Conservation (phyloP, 208 protist genomes). For the Acanthamoeba triangularis region DNA sequence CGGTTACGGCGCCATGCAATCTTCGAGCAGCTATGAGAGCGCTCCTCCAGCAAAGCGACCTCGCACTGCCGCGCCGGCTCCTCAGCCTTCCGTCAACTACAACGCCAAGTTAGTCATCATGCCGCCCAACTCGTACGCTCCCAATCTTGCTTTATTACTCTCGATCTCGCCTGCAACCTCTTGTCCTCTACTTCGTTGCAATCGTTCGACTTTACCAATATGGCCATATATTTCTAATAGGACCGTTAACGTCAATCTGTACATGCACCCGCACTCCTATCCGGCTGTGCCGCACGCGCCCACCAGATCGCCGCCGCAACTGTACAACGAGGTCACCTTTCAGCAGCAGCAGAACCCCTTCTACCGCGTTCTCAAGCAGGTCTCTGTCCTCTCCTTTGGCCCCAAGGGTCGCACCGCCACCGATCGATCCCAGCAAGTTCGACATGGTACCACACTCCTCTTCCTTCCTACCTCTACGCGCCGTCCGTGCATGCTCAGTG, state of each 20-base stretch:
- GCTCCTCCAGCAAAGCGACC: too few relatives aligned
- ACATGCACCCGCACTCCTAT: neutral
- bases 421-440: neutral
- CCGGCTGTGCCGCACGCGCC: neutral
- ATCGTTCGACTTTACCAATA: neutral
- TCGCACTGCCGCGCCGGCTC: too few relatives aligned
- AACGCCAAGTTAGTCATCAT: conserved; percentile 3
- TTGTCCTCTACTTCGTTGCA: neutral
- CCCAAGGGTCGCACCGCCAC: neutral
- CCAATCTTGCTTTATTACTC: neutral
- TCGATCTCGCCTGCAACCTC: neutral
- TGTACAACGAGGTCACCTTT: neutral
- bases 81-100: neutral
- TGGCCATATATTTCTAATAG: neutral
- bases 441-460: neutral
- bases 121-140: neutral
- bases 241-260: neutral
- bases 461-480: neutral
- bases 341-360: conserved; percentile 8
- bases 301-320: neutral
- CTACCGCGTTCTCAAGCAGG: conserved; percentile 21
- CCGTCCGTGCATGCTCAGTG: neutral
- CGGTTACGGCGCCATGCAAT: neutral
- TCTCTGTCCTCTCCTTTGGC: conserved; percentile 43
- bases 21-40: neutral